These are phyloP conservation scores for Lippia alba DNA, from an alignment of 305 asterid genomes.

Conservation along the genomic window DNA sequence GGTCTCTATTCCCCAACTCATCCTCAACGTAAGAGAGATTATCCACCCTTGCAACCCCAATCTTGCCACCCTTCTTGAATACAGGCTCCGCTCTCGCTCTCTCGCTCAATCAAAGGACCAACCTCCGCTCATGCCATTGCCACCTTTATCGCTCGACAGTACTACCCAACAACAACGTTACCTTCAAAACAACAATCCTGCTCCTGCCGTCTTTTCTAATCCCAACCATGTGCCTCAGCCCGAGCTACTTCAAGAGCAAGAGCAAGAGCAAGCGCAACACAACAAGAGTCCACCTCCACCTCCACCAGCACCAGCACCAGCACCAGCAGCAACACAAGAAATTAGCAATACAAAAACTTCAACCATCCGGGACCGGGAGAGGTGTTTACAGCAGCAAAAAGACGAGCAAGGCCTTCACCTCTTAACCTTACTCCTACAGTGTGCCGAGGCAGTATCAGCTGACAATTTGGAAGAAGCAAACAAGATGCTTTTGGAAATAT, in stretches of 20 bases:
- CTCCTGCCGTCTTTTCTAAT: conserved; percentile 1
- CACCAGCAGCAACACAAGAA: conserved; percentile 35
- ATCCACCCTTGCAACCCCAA: conserved; percentile 93
- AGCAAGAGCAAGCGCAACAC: conserved; percentile 45
- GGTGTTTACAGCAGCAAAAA: conserved; percentile 56
- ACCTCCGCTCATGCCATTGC: conserved; percentile 9
- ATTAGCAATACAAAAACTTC: conserved; percentile 40
- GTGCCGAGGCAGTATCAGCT: conserved; percentile 88
- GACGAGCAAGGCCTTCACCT: conserved; percentile 91
- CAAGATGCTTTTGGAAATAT: conserved; percentile 76
- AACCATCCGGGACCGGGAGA: conserved; percentile 32
- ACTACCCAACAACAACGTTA: conserved; percentile 23
- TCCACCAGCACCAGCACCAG: conserved; percentile 27
- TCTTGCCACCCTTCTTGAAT: conserved; percentile 80
- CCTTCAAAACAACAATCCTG: conserved; percentile 29
- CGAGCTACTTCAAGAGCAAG: conserved; percentile 34
- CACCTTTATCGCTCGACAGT: conserved; percentile 34
- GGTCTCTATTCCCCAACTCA: conserved; percentile 84
- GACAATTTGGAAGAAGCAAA: conserved; percentile 89
- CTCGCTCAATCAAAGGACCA: conserved; percentile 43
- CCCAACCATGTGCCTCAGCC: conserved; percentile 31
- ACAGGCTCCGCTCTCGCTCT: conserved; percentile 82
- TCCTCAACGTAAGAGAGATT: conserved; percentile 88
- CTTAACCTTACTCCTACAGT: conserved; percentile 76
- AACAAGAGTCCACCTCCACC: conserved; percentile 41